A percentile compares a stretch with the other conserved stretches of the same genome.
These are phyloP conservation scores for Lathyrus sativus DNA, from an alignment of 306 rosid genomes.

Conservation along the genomic window DNA sequence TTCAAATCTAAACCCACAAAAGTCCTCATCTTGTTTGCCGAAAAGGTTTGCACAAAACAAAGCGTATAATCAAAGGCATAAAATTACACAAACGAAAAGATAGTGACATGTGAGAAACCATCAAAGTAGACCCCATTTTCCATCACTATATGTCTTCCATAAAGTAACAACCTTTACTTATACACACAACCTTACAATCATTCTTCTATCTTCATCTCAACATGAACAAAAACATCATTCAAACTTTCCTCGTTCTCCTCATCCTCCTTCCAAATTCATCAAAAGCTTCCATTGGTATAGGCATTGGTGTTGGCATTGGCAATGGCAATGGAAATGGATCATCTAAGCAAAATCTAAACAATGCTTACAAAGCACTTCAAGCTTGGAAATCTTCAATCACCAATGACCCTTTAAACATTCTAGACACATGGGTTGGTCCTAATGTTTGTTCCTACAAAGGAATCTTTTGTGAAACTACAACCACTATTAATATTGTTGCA, in stretches of 20 bases:
- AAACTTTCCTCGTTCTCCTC: slow-evolving; percentile 30
- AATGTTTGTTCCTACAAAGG: slow-evolving; percentile 87
- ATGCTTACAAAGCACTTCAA: slow-evolving; percentile 79
- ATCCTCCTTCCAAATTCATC: slow-evolving; percentile 30
- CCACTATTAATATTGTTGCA: slow-evolving; percentile 50
- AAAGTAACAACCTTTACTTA: slow-evolving; percentile 14
- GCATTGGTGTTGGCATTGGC: slow-evolving; percentile 33
- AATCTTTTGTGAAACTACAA: slow-evolving; percentile 61
- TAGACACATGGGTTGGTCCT: slow-evolving; percentile 71
- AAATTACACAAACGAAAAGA: slow-evolving; percentile 13
- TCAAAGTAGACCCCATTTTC: slow-evolving; percentile 40
- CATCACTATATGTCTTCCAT: slow-evolving; percentile 30
- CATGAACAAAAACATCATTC: slow-evolving; percentile 54
- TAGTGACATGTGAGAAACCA: slow-evolving; percentile 15
- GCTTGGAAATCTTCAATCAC: slow-evolving; percentile 88
- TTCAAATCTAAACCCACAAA: slow-evolving; percentile 5
- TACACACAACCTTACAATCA: neutral
- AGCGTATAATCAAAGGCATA: slow-evolving; percentile 9
- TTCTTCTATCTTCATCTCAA: slow-evolving; percentile 25
- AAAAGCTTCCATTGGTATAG: slow-evolving; percentile 46
- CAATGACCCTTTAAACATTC: slow-evolving; percentile 69
- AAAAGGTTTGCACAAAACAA: slow-evolving; percentile 25
- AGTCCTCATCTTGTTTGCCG: slow-evolving; percentile 39
- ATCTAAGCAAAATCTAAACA: slow-evolving; percentile 43
- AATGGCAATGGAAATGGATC: slow-evolving; percentile 41